phyloP scores from a whole-genome alignment of 2,329 filamentous ascomycete species.

The Aspergillus transmontanensis region DNA sequence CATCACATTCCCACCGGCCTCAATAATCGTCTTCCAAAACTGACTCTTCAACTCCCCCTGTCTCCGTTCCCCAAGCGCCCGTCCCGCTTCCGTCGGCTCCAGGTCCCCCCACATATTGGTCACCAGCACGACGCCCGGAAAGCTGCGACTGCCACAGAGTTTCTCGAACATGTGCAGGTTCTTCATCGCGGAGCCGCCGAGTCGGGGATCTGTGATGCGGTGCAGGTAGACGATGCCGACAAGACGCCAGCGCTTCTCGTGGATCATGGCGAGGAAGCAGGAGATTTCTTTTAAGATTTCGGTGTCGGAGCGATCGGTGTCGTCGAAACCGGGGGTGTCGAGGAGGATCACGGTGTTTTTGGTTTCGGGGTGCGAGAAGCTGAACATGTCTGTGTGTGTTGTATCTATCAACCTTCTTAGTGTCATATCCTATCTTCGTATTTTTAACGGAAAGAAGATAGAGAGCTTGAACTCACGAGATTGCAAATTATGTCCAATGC shows the following conservation, averaged over 20 bases:
- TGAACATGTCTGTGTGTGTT: background rate
- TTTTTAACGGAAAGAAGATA: too few species aligned
- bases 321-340: constrained; percentile 23
- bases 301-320: constrained; percentile 14
- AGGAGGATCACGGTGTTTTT: constrained; percentile 9
- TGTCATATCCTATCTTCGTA: background rate
- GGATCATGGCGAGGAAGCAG: constrained; percentile 1
- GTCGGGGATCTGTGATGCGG: constrained; percentile 1
- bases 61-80: background rate
- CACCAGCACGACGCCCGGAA: background rate
- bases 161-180: constrained; percentile 6
- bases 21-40: background rate
- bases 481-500: background rate
- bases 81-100: background rate
- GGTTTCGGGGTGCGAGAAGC: background rate
- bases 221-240: constrained; percentile 6
- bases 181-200: background rate
- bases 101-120: background rate
- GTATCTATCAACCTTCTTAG: background rate
- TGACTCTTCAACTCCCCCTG: background rate
- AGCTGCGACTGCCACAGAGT: constrained; percentile 1
- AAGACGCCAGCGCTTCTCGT: background rate
- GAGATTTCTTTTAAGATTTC: constrained; percentile 1
- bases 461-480: background rate
- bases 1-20: background rate